Base-by-base conservation (phyloP, 2,329 filamentous ascomycete species). In the Coniochaeta sp. region DNA sequence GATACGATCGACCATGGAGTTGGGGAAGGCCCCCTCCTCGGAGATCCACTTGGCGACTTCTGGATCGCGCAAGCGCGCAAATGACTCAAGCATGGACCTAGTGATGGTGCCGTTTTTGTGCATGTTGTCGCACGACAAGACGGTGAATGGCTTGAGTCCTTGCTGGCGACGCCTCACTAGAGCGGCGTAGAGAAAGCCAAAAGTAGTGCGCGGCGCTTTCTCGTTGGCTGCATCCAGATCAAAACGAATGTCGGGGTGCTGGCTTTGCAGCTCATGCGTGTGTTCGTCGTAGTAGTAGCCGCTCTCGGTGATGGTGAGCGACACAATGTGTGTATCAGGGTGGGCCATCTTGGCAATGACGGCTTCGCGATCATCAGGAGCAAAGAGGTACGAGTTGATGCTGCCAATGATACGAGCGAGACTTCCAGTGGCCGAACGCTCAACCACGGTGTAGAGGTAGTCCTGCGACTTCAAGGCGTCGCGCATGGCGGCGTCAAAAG, bases 221-320 rank as follows among this genome's bases (percentile, higher is more conserved):
- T 74, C 72, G 68, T 80, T 43, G 38, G 38, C 73, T 6, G 79
- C 69, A 63, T 81, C 79, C 7, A 81, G 71, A 65, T 82, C 80
- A 65, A 71, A 73, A 65, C 76, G 73, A 58, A 82, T 81, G 65
- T 82, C 79, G 9, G 78, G 71, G 67, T 81, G 73, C 50, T 81
- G 74, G 38, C 69, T 68, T 63, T 76, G 69, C 61, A 82, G 73
- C 72, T 81, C 70, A 72, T 82, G 80, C n/a, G 79, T 79, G 74
- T 82, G 81, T 68, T 82, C 80, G 67, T 82, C 81, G 74, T 82
- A 81, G 73, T 79, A 82, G 76, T 82, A 82, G 63, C 80, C 80
- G 66, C 77, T 80, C 72, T 82, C 80, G 50, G 80, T 82, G 68
- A 82, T 82, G 67, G 80, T 82, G 68, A 82, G 68, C 17, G 80